Base-by-base conservation (phyloP, 805 yeast species). In the Ogataea polymorpha region DNA sequence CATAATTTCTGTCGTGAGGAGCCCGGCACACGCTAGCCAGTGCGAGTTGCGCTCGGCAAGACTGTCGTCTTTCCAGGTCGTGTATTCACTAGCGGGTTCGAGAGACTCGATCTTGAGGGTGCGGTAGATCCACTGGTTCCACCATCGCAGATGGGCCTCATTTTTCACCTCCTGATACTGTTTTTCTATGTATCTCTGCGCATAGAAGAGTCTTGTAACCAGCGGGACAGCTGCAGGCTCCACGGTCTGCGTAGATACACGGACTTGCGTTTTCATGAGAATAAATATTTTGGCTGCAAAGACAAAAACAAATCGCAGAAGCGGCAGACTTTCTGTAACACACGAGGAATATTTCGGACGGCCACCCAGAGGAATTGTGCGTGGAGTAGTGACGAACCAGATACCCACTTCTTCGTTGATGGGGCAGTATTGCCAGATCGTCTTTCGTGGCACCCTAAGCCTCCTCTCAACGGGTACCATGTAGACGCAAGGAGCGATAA, bases 1-100 rank as follows among this genome's bases (percentile, higher is more conserved):
- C 54, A 50, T 51, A 18, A 53, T 49, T 34, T 53, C 57, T 3
- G 55, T 41, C 3, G 58, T 51, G 14, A 53, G 27, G 21, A 53
- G 27, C 27, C 56, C 55, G 3, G 54, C 49, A 29, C 52, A 42
- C 6, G 34, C 43, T 13, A 48, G 10, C 58, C 58, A 53, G 21
- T 44, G 45, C 0, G 50, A 25, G 16, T 51, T 51, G 32, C 56
- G 45, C 10, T 39, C 32, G 6, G 51, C 35, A 15, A 51, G 30
- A n/a, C 48, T 42, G 27, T 37, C 36, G 24, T 51, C 49, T 6
- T 15, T 21, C 56, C 58, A 51, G 13, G 32, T 42, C 7, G 50
- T 50, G 37, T 46, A 51, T 6, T 41, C 37, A 9, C 23, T 17
- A 6, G 37, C 35, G 12, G 44, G 39, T 5, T 23, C 21, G 10